Conservation (phyloP, 2,329 filamentous ascomycete genomes). For the Colletotrichum simmondsii region DNA sequence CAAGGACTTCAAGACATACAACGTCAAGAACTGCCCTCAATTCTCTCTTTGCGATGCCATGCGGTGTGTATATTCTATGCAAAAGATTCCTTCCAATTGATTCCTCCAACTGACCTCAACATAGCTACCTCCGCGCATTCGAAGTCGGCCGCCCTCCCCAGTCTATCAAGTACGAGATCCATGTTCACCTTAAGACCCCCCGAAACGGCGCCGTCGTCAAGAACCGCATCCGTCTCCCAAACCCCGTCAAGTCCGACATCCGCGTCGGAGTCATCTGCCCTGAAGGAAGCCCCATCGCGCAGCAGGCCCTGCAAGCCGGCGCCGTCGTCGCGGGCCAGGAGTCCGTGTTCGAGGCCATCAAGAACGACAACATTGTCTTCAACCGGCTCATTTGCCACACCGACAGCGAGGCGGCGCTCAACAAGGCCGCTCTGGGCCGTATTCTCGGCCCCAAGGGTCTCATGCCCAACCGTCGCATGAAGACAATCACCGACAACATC, state of each 20-base stretch:
- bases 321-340: conserved; percentile 89
- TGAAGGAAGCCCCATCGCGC: conserved; percentile 79
- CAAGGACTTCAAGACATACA: conserved; percentile 75
- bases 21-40: conserved; percentile 70
- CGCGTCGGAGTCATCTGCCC: conserved; percentile 91
- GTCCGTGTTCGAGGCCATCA: conserved; percentile 82
- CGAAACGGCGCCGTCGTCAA: conserved; percentile 90
- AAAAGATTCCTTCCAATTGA: background rate
- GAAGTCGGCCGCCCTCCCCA: conserved; percentile 86
- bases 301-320: conserved; percentile 80
- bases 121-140: conserved; percentile 87
- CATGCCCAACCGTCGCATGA: conserved; percentile 91
- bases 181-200: conserved; percentile 82
- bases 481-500: conserved; percentile 88
- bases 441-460: conserved; percentile 89
- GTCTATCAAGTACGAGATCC: conserved; percentile 86
- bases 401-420: conserved; percentile 80
- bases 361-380: conserved; percentile 81
- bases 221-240: conserved; percentile 87
- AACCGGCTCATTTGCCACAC: conserved; percentile 89
- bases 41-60: conserved; percentile 93
- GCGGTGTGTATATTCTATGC: conserved; percentile 65
- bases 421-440: conserved; percentile 82
- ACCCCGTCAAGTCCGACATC: conserved; percentile 88
- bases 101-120: conserved; percentile 18